phyloP scores from a whole-genome alignment of 768 basidiomycete species.

The Tubosaeta sp. region DNA sequence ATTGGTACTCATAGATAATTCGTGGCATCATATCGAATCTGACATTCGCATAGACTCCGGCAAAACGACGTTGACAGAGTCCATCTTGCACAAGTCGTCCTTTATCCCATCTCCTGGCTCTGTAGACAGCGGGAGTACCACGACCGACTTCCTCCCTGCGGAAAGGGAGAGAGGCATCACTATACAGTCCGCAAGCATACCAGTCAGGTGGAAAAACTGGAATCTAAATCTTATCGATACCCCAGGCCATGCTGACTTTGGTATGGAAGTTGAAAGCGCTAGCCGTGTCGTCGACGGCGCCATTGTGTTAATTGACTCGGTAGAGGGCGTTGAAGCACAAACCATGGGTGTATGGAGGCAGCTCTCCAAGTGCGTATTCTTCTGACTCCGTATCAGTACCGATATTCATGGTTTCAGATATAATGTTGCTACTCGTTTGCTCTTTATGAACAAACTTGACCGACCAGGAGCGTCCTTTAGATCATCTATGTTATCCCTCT shows the following conservation, averaged over 20 bases:
- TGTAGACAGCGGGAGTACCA: conserved; percentile 87
- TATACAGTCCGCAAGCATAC: conserved; percentile 89
- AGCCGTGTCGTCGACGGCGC: conserved; percentile 89
- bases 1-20: conserved; percentile 51
- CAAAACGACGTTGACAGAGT: conserved; percentile 87
- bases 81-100: conserved; percentile 70
- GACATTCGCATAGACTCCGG: conserved; percentile 61
- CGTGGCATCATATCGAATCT: neutral
- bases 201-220: conserved; percentile 81
- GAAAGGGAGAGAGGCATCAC: conserved; percentile 90
- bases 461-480: conserved; percentile 79
- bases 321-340: conserved; percentile 89
- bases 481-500: conserved; percentile 65
- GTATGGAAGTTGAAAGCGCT: conserved; percentile 95
- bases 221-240: conserved; percentile 87
- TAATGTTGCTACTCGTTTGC: conserved; percentile 68
- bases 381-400: neutral
- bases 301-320: conserved; percentile 83
- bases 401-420: conserved; percentile 46
- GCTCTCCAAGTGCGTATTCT: conserved; percentile 63
- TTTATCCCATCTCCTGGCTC: conserved; percentile 74
- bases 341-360: conserved; percentile 88
- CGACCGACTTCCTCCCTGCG: conserved; percentile 84
- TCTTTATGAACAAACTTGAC: conserved; percentile 88
- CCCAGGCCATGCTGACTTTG: conserved; percentile 91